A percentile compares a stretch with the other conserved stretches of the same genome.
Conservation (phyloP, 1,284 basidiomycete genomes). For the Ganoderma lucidum region DNA sequence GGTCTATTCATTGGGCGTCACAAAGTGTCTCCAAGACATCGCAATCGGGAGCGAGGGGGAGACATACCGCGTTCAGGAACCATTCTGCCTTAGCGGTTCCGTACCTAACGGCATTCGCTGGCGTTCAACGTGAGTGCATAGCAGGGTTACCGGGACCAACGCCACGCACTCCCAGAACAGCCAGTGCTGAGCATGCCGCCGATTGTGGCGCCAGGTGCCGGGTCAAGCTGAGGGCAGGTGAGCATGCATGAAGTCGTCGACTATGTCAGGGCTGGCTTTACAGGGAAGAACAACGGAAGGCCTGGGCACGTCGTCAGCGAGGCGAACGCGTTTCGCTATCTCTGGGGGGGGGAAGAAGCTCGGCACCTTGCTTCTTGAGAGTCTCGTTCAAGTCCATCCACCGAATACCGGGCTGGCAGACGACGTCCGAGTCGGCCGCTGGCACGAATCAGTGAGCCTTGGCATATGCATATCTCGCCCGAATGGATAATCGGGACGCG, state of each 20-base stretch:
- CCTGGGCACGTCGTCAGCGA: slow-evolving; percentile 31
- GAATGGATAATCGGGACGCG: slow-evolving; percentile 23
- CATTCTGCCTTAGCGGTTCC: slow-evolving; percentile 57
- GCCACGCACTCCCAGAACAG: slow-evolving; percentile 74
- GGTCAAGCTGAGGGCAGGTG: slow-evolving; percentile 70
- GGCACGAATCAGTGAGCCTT: neutral
- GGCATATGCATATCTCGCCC: neutral
- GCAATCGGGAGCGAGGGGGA: neutral
- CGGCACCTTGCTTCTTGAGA: slow-evolving; percentile 62
- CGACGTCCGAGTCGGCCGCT: slow-evolving; percentile 84
- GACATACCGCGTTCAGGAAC: slow-evolving; percentile 77
- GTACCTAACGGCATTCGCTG: slow-evolving; percentile 73
- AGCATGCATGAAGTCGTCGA: neutral
- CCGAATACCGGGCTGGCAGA: slow-evolving; percentile 84
- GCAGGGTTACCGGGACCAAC: neutral
- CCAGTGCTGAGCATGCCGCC: slow-evolving; percentile 94
- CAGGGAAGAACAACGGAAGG: slow-evolving; percentile 89
- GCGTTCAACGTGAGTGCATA: neutral
- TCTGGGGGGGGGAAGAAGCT: neutral
- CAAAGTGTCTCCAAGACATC: neutral
- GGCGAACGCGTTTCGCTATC: too few relatives aligned
- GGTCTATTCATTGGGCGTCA: slow-evolving; percentile 57
- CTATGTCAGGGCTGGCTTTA: slow-evolving; percentile 47
- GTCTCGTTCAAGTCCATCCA: slow-evolving; percentile 90
- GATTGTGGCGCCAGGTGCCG: slow-evolving; percentile 82